Base-by-base conservation (phyloP, 441 rosid genomes). In the Capsella rubella region DNA sequence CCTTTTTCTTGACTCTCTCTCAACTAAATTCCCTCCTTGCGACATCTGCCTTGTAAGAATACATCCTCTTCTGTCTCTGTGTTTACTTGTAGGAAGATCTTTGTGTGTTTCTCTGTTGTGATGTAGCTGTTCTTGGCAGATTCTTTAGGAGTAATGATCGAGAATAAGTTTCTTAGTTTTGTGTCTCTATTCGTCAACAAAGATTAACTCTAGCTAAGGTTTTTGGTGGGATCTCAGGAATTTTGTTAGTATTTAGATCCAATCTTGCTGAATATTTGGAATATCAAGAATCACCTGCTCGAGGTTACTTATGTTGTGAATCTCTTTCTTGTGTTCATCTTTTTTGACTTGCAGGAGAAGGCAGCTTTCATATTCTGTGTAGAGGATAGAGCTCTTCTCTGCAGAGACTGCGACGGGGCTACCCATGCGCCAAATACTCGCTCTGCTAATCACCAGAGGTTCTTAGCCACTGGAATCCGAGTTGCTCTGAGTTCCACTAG, bases 331-430 rank as follows among this genome's bases (percentile, higher is more conserved):
- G 72, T 71, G 76, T 71, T 40, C 32, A 14, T 64, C 15, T 53
- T 45, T 67, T 46, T 61, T 78, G 32, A 67, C 77, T 78, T 78
- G 72, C 86, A 89, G 92, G 95, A 87, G 82, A 89, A 86, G 83
- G 61, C 90, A 40, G 95, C 95, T 65, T 86, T 87, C 79, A 89
- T 87, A 46, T 89, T 89, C 84, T 95, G 99, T 72, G 97, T 95
- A 46, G 99, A 95, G 80, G 99, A 95, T 78, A 90, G 97, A 74
- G 92, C 95, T 34, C 89, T 89, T 46, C 84, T 89, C 67, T 89
- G 95, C 51, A 79, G 76, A 80, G 89, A 89, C 66, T 89, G 95
- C 0, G 90, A 89, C 7, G 87, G 86, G 57, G 73, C 87, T 0
- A 83, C 87, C 10, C 95, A 89, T 78, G 80, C 84, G 2, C 83